A percentile compares a stretch with the other conserved stretches of the same genome.
Conservation (phyloP, 208 protist species). For the Trypanosoma cruzi region DNA sequence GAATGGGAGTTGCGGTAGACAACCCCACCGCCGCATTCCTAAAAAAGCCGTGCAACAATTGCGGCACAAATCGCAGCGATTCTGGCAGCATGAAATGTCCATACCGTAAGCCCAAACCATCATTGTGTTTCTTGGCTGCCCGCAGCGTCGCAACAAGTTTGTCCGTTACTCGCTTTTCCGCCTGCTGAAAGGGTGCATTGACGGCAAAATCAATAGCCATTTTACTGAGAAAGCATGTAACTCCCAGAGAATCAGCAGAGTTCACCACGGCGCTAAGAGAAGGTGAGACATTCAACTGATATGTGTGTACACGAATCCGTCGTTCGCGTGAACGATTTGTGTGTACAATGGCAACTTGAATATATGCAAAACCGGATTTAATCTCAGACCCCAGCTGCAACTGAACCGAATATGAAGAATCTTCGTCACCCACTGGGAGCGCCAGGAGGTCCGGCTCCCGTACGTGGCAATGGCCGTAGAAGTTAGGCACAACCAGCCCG, state of each 20-base stretch:
- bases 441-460: conserved; percentile 94
- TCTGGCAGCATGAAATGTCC: conserved; percentile 67
- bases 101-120: conserved; percentile 41
- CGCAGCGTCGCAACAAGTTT: conserved; percentile 53
- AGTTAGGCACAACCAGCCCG: conserved; percentile 84
- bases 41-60: conserved; percentile 82
- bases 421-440: conserved; percentile 91
- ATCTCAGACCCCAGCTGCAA: conserved; percentile 62
- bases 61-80: conserved; percentile 78
- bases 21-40: conserved; percentile 54
- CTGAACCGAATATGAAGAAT: conserved; percentile 90
- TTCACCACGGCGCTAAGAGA: conserved; percentile 62
- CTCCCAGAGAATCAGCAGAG: conserved; percentile 68
- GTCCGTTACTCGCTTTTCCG: conserved; percentile 62
- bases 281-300: conserved; percentile 59
- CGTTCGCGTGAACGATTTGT: conserved; percentile 75
- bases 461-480: conserved; percentile 97
- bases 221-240: conserved; percentile 68
- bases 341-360: conserved; percentile 86
- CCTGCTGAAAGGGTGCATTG: conserved; percentile 58
- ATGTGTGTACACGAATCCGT: conserved; percentile 86
- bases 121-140: conserved; percentile 45
- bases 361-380: conserved; percentile 70
- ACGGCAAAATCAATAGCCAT: conserved; percentile 71
- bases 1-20: conserved; percentile 43